Base-by-base conservation (phyloP, 208 protist species). In the Crithidia bombi region DNA sequence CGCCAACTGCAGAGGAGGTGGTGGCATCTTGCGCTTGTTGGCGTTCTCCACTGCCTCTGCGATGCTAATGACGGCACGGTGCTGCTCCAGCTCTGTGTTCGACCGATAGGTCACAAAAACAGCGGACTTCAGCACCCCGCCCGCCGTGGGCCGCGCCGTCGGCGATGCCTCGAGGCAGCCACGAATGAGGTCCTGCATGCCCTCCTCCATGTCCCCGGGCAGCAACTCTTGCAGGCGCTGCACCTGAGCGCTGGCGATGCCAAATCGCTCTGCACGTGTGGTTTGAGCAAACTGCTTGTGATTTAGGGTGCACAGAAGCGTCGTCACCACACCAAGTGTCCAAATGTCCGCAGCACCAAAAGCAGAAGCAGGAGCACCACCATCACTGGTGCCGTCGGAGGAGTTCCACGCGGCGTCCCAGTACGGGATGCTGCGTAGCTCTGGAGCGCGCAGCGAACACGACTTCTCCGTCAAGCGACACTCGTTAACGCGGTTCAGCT, bases 311-410 rank as follows among this genome's bases (percentile, higher is more conserved):
- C 71, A 70, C 14, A 77, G 57, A 32, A 66, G 47, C 49, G 51
- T 17, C n/a, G 67, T 52, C 17, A 79, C 15, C 23, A 69, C 12
- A 21, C 66, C 66, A 12, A 72, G 26, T 28, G 43, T 58, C 66
- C 71, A 77, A 0, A 77, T 36, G 38, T 77, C 71, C 5, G 64
- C 57, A 3, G 61, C 61, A 21, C 61, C 47, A 23, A 66, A 66
- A 0, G n/a, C n/a, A n/a, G 46, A 11, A 10, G 23, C 47, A 2
- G 61, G 12, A 1, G 15, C 46, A 35, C 9, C n/a, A 44, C 26
- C 17, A 17, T 15, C 15, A n/a, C 10, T 32, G 0, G 12, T 15
- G 11, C 12, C 4, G 5, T 14, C 17, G 0, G 7, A 11, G 10
- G 58, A n/a, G 43, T 41, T 5, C 41, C 43, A 65, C 32, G 35